phyloP scores from a whole-genome alignment of 768 basidiomycete genomes.

The Russula abietina region DNA sequence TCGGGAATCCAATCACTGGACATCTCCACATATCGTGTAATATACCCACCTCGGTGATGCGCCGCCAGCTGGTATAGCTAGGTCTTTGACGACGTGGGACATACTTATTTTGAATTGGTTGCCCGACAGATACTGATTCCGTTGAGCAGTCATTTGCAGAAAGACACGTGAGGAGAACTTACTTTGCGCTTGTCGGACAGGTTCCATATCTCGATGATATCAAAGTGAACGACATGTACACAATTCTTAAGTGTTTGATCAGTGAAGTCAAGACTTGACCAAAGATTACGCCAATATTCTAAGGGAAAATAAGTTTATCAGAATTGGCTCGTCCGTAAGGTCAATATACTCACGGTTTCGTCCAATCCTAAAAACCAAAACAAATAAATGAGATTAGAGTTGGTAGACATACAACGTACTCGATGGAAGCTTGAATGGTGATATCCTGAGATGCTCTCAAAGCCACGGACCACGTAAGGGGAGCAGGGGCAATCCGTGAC shows the following conservation, averaged over 20 bases:
- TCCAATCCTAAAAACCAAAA: not conserved
- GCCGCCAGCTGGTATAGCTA: too few relatives aligned
- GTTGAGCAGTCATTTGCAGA: not conserved
- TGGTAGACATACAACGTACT: not conserved
- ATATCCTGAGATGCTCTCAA: not conserved
- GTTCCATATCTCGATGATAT: slow-evolving; percentile 3
- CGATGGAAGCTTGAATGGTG: slow-evolving; percentile 4
- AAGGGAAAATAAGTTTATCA: not conserved
- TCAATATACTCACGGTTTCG: not conserved
- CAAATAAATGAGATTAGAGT: not conserved
- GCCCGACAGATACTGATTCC: not conserved
- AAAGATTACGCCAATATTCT: slow-evolving; percentile 6
- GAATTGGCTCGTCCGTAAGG: not conserved
- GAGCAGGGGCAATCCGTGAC: not conserved
- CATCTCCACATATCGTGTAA: too few relatives aligned
- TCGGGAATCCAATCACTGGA: too few relatives aligned
- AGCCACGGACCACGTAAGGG: not conserved
- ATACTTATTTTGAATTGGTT: not conserved
- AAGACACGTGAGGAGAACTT: not conserved
- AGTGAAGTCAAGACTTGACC: not conserved
- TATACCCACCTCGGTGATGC: too few relatives aligned
- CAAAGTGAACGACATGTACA: slow-evolving; percentile 26
- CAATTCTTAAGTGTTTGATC: slow-evolving; percentile 66
- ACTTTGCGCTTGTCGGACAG: not conserved
- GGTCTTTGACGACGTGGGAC: too few relatives aligned